These are phyloP conservation scores for Plasmodium vinckei DNA, from an alignment of 169 alveolate genomes.

Conservation along the genomic window DNA sequence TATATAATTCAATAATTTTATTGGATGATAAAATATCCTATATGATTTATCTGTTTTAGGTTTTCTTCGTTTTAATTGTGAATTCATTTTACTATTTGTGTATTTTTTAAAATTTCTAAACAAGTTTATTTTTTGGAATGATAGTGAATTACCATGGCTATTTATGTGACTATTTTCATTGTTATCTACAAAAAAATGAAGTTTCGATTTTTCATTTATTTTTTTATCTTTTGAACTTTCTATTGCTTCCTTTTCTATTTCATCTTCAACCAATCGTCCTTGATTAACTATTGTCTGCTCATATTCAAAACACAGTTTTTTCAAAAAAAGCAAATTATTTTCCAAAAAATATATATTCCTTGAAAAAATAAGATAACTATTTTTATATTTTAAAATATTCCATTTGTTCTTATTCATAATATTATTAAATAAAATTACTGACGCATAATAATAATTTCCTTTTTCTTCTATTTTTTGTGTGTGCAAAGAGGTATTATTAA, in stretches of 20 bases:
- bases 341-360: conserved; percentile 40
- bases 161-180: too few relatives aligned
- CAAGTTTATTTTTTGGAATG: conserved; percentile 21
- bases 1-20: conserved; percentile 38
- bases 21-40: conserved; percentile 62
- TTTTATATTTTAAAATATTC: conserved; percentile 42
- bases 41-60: not conserved
- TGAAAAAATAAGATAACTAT: conserved; percentile 19
- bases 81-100: not conserved
- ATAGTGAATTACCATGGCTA: not conserved
- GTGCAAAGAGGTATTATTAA: not conserved
- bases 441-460: conserved; percentile 8
- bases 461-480: conserved; percentile 1
- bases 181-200: not conserved
- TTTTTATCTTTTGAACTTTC: not conserved
- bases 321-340: conserved; percentile 30
- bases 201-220: not conserved
- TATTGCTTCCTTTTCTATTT: not conserved
- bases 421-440: conserved; percentile 42
- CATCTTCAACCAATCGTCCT: not conserved
- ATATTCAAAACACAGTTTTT: not conserved
- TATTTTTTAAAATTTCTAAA: conserved; percentile 12
- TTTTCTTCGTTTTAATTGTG: not conserved
- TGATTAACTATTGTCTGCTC: not conserved
- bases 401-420: conserved; percentile 11